Evolutionary conservation across 805 yeast genomes (phyloP).

Genomic region (Saturnispora quitensis): DNA sequence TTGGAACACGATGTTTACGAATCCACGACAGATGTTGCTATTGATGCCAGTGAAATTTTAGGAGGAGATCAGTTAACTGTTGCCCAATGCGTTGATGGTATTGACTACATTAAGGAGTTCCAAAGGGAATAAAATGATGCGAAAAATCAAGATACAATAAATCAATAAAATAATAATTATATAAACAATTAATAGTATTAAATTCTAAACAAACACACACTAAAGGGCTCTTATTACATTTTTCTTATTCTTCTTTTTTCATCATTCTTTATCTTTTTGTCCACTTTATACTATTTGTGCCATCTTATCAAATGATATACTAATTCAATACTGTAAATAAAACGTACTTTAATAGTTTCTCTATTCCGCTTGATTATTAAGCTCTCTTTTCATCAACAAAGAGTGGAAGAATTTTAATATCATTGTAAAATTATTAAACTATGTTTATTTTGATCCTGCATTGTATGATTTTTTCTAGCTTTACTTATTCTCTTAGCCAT

Average conservation of each 20-base stretch:
- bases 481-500: neutral
- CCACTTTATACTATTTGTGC: neutral
- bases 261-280: neutral
- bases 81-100: conserved; percentile 67
- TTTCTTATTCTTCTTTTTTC: neutral
- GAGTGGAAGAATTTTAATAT: neutral
- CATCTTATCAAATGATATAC: neutral
- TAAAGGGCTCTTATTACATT: neutral
- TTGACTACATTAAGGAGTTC: conserved; percentile 42
- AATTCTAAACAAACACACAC: neutral
- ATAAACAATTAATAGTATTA: neutral
- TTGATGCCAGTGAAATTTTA: conserved; percentile 45
- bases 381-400: neutral
- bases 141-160: neutral
- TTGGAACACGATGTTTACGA: conserved; percentile 77
- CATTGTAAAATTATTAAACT: neutral
- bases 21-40: conserved; percentile 60
- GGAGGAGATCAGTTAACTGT: conserved; percentile 63
- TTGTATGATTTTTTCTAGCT: neutral
- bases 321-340: neutral
- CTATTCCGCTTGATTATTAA: too few species aligned
- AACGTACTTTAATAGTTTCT: too few species aligned
- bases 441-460: neutral
- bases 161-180: neutral
- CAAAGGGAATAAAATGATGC: neutral